These are phyloP conservation scores for Gossypium arboreum DNA, from an alignment of 345 rosid species.

Conservation along the genomic window DNA sequence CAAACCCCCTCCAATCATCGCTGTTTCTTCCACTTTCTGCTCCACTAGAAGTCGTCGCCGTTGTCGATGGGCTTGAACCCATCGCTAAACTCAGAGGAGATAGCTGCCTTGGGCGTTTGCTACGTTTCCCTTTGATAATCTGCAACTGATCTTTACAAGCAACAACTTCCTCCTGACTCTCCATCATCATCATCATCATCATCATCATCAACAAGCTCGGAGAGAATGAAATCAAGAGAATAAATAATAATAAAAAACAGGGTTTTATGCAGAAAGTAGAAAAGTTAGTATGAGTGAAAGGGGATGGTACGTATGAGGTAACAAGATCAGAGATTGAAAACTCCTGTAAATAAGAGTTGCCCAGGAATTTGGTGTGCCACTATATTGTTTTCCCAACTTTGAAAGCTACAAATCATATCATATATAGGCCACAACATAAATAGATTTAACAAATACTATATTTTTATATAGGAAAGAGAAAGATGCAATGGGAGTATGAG, in stretches of 20 bases:
- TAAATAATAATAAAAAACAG: too few relatives aligned
- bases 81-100: conserved; percentile 41
- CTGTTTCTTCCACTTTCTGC: conserved; percentile 25
- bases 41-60: conserved; percentile 9
- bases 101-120: conserved; percentile 55
- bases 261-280: too few relatives aligned
- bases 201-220: neutral
- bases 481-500: conserved; percentile 27
- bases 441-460: neutral
- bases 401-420: conserved; percentile 21
- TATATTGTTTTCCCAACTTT: conserved; percentile 38
- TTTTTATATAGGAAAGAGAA: neutral
- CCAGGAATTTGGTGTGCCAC: conserved; percentile 26
- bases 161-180: conserved; percentile 29
- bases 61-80: conserved; percentile 21
- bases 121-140: conserved; percentile 65
- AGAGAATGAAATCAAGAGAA: neutral
- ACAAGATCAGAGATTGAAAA: neutral
- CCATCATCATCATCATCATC: conserved; percentile 22
- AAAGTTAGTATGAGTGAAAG: too few relatives aligned
- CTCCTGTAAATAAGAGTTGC: conserved; percentile 15
- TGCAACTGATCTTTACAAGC: conserved; percentile 22
- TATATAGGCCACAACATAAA: neutral
- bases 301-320: too few relatives aligned
- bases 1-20: conserved; percentile 13